Conservation (phyloP, 2,329 filamentous ascomycete species). For the Fusarium irregulare region DNA sequence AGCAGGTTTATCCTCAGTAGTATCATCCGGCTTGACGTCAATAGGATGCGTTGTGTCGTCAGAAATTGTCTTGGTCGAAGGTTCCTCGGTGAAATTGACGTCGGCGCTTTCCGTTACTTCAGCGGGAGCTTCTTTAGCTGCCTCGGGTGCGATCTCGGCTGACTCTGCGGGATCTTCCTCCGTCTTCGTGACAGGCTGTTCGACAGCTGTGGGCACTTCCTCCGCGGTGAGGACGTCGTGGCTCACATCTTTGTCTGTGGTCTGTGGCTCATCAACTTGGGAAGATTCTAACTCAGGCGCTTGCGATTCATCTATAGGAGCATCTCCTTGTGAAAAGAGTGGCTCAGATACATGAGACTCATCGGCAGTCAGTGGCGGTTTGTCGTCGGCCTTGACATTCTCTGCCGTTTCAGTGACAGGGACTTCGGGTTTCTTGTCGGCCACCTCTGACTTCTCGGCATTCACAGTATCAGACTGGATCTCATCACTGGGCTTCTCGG, state of each 20-base stretch:
- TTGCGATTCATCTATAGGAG: conserved; percentile 43
- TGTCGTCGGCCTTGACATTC: conserved; percentile 5
- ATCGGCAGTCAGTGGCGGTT: conserved; percentile 12
- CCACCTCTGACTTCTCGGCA: conserved; percentile 7
- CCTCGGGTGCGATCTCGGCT: neutral
- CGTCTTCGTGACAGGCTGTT: conserved; percentile 2
- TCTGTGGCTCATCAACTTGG: conserved; percentile 39
- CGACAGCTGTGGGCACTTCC: neutral
- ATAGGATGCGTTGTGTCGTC: neutral
- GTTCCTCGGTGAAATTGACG: neutral
- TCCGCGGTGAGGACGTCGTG: neutral
- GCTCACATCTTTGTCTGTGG: neutral
- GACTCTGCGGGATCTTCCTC: neutral
- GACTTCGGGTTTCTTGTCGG: conserved; percentile 9
- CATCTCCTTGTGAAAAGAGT: conserved; percentile 49
- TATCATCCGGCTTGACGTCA: neutral
- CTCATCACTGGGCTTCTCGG: neutral
- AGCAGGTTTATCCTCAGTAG: neutral
- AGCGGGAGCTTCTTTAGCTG: neutral
- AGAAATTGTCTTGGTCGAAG: neutral
- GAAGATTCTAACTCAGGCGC: conserved; percentile 38
- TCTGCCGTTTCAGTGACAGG: neutral
- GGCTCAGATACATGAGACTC: conserved; percentile 47
- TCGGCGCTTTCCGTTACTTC: conserved; percentile 1
- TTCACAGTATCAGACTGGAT: neutral